Evolutionary conservation across 352 stramenopile genomes (phyloP).

Genomic region (Halophytophthora polymorphica): DNA sequence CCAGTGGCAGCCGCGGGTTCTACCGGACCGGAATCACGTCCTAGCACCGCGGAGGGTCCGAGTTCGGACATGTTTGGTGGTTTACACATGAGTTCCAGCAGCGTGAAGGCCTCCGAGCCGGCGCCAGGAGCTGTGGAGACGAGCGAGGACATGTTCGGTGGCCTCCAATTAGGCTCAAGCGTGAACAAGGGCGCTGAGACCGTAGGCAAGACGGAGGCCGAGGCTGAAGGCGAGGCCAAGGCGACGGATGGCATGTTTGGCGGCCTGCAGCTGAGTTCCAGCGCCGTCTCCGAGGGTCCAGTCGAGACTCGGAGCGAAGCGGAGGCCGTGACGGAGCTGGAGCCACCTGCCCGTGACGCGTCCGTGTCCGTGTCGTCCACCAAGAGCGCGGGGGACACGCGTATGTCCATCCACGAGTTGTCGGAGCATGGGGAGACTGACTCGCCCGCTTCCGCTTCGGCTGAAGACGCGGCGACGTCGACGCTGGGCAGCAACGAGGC

Average conservation of each 20-base stretch:
- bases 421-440: conserved; percentile 27
- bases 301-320: not conserved
- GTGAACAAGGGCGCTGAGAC: conserved; percentile 2
- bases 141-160: conserved; percentile 18
- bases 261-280: conserved; percentile 12
- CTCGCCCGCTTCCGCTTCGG: not conserved
- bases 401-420: conserved; percentile 58
- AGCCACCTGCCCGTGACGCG: not conserved
- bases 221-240: not conserved
- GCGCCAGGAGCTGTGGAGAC: conserved; percentile 6
- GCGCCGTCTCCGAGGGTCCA: not conserved
- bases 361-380: conserved; percentile 1
- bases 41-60: not conserved
- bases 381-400: conserved; percentile 23
- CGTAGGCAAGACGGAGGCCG: too few species aligned
- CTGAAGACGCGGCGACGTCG: not conserved
- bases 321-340: conserved; percentile 1
- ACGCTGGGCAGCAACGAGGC: not conserved
- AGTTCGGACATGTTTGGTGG: conserved; percentile 17
- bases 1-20: not conserved
- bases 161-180: conserved; percentile 12
- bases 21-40: conserved; percentile 1
- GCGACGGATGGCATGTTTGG: conserved; percentile 11
- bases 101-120: not conserved
- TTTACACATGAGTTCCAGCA: conserved; percentile 14